Percentiles rank a stretch among this genome's conserved stretches.
Conservation (phyloP, 345 rosid genomes). For the Citropsis articulata region DNA sequence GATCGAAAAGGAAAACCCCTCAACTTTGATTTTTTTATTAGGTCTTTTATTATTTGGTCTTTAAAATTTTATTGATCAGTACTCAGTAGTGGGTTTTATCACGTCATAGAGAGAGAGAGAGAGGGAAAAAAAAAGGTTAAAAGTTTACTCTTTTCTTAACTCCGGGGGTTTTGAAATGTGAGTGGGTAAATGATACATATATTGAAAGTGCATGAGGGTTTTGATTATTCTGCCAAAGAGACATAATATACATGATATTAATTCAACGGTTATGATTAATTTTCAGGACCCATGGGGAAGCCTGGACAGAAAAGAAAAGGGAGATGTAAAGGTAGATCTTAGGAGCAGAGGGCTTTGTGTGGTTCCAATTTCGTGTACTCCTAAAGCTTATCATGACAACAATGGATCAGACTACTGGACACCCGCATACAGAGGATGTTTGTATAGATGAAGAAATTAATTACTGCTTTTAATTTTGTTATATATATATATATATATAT, state of each 20-base stretch:
- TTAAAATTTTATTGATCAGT: too few species aligned
- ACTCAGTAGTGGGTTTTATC: too few species aligned
- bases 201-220: neutral
- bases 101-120: too few species aligned
- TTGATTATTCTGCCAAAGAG: too few species aligned
- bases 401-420: constrained; percentile 83
- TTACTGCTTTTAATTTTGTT: neutral
- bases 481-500: neutral
- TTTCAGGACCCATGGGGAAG: constrained; percentile 74
- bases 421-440: constrained; percentile 67
- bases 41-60: too few species aligned
- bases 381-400: constrained; percentile 60
- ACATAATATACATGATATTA: neutral
- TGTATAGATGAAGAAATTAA: constrained; percentile 43
- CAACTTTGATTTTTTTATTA: too few species aligned
- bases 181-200: neutral
- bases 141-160: too few species aligned
- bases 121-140: too few species aligned
- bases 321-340: constrained; percentile 49
- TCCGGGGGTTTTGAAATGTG: neutral
- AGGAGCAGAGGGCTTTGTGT: constrained; percentile 81
- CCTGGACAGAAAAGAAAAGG: constrained; percentile 57
- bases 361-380: constrained; percentile 68
- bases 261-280: neutral
- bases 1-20: too few species aligned